Conservation (phyloP, 2,329 filamentous ascomycete genomes). For the Aspergillus candidus region DNA sequence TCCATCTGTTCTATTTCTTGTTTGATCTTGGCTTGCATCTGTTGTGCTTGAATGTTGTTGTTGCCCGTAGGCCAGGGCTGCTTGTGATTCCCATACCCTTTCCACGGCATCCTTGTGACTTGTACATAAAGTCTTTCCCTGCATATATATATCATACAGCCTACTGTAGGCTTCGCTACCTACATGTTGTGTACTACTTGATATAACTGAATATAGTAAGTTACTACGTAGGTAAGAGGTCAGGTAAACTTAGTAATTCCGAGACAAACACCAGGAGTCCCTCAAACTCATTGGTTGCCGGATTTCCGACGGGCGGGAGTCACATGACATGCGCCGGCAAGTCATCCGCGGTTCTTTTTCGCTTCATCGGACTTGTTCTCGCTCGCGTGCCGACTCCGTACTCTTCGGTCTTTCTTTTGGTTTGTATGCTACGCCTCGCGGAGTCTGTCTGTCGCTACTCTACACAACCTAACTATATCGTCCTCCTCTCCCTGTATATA, state of each 20-base stretch:
- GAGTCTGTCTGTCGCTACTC: too few relatives aligned
- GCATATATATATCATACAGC: conserved; percentile 19
- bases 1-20: conserved; percentile 6
- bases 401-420: too few relatives aligned
- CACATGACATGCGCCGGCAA: conserved; percentile 19
- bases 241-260: too few relatives aligned
- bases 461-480: too few relatives aligned
- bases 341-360: conserved; percentile 15
- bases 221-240: background rate
- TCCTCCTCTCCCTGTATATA: too few relatives aligned
- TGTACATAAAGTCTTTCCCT: conserved; percentile 30
- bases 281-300: conserved; percentile 6
- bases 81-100: conserved; percentile 17
- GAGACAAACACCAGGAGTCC: too few relatives aligned
- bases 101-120: conserved; percentile 11
- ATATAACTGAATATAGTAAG: background rate
- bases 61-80: conserved; percentile 11
- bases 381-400: too few relatives aligned
- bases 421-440: too few relatives aligned
- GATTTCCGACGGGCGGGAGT: conserved; percentile 4
- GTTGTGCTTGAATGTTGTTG: conserved; percentile 3
- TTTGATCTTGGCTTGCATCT: conserved; percentile 6
- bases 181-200: background rate
- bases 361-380: conserved; percentile 5
- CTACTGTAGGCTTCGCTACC: conserved; percentile 6